These are phyloP conservation scores for Trametes cingulata DNA, from an alignment of 768 basidiomycete genomes.

Conservation along the genomic window DNA sequence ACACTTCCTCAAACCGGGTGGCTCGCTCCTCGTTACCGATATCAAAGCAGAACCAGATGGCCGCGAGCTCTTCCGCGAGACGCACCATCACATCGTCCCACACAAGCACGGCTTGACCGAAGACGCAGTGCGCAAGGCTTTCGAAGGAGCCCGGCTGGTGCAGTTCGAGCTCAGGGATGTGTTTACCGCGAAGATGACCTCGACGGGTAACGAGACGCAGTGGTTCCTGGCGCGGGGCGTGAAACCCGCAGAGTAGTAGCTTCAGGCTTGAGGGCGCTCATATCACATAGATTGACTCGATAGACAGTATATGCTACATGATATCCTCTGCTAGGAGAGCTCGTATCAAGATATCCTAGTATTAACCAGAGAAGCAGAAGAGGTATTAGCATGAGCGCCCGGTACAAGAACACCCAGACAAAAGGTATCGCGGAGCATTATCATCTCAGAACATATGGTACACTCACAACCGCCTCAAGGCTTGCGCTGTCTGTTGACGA, in stretches of 20 bases:
- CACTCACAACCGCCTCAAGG: background rate
- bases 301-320: no score
- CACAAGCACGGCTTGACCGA: slow-evolving; percentile 57
- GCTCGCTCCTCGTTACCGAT: slow-evolving; percentile 61
- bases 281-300: no score
- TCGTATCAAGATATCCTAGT: no score
- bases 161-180: slow-evolving; percentile 41
- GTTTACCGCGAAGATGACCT: slow-evolving; percentile 32
- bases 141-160: slow-evolving; percentile 53
- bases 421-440: no score
- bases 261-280: no score
- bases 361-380: no score
- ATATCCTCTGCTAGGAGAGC: no score
- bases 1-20: slow-evolving; percentile 61
- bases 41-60: slow-evolving; percentile 35
- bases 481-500: background rate
- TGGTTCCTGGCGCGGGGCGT: slow-evolving; percentile 52
- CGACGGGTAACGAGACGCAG: slow-evolving; percentile 35
- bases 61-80: slow-evolving; percentile 40
- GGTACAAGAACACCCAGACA: no score
- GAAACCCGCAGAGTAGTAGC: background rate
- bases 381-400: no score
- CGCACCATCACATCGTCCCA: slow-evolving; percentile 47
- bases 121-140: slow-evolving; percentile 48
- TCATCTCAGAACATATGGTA: no score